These are phyloP conservation scores for Sclerotiophoma versabilis DNA, from an alignment of 2,329 filamentous ascomycete genomes.

Conservation along the genomic window DNA sequence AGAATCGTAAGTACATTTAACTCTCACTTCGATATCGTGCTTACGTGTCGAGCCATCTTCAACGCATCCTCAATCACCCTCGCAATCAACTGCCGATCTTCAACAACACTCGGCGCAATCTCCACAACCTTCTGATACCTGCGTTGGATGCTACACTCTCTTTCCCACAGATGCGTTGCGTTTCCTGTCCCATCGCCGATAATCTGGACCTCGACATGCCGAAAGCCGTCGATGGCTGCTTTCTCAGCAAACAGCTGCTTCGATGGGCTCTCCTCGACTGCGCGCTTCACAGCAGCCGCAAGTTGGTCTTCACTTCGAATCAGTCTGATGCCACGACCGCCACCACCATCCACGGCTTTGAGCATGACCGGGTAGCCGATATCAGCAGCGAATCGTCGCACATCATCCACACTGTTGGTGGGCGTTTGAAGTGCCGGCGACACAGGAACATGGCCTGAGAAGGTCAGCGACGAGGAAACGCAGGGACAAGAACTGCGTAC, in stretches of 20 bases:
- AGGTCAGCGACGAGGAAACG: not conserved
- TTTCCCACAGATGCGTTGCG: slow-evolving; percentile 65
- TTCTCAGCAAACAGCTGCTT: slow-evolving; percentile 66
- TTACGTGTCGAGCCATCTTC: slow-evolving; percentile 58
- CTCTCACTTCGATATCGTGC: not conserved
- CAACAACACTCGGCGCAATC: slow-evolving; percentile 61
- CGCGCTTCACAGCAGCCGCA: slow-evolving; percentile 56
- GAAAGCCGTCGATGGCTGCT: slow-evolving; percentile 67
- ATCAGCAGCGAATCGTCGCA: slow-evolving; percentile 64
- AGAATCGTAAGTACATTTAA: not conserved
- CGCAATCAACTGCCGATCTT: slow-evolving; percentile 56
- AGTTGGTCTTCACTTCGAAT: slow-evolving; percentile 56
- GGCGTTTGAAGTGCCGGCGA: slow-evolving; percentile 57
- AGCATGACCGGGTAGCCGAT: slow-evolving; percentile 65
- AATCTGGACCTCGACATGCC: slow-evolving; percentile 68
- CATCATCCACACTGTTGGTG: slow-evolving; percentile 53
- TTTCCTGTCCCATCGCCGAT: slow-evolving; percentile 62
- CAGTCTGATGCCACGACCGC: slow-evolving; percentile 66
- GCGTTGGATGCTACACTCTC: slow-evolving; percentile 67
- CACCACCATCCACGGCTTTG: slow-evolving; percentile 70
- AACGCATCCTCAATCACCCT: slow-evolving; percentile 62
- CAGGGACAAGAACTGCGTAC: slow-evolving; percentile 32
- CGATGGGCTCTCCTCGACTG: slow-evolving; percentile 66
- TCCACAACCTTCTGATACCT: slow-evolving; percentile 69
- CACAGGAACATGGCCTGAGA: slow-evolving; percentile 56